These are phyloP conservation scores for Candida nonsorbophila DNA, from an alignment of 805 yeast species.

Conservation along the genomic window DNA sequence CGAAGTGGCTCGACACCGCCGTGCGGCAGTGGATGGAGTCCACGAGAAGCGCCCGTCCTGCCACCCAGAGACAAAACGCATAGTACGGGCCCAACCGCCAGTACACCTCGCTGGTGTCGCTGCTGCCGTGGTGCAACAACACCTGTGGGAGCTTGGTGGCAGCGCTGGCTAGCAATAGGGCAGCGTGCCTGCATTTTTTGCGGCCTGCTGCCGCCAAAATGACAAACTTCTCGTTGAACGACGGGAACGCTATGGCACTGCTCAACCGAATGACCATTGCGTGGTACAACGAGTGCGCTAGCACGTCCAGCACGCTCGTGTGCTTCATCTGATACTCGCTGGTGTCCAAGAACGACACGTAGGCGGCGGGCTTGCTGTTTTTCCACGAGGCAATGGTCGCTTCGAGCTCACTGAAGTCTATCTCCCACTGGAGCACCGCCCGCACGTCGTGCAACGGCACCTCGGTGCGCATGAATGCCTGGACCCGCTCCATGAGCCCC, in stretches of 20 bases:
- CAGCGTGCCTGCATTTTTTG: conserved; percentile 7
- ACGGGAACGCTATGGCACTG: conserved; percentile 11
- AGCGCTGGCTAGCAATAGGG: conserved; percentile 6
- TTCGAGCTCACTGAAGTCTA: conserved; percentile 12
- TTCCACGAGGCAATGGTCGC: conserved; percentile 10
- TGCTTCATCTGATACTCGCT: conserved; percentile 2
- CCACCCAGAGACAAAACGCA: conserved; percentile 13
- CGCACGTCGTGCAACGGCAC: conserved; percentile 10
- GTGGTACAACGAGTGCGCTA: conserved; percentile 12
- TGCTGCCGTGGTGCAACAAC: conserved; percentile 2
- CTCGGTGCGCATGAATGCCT: conserved; percentile 9
- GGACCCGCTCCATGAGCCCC: conserved; percentile 9
- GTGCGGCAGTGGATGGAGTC: too few relatives aligned
- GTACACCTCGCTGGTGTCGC: too few relatives aligned
- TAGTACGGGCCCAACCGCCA: conserved; percentile 12
- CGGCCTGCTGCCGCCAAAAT: conserved; percentile 10
- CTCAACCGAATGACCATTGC: conserved; percentile 10
- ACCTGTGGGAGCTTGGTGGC: conserved; percentile 5
- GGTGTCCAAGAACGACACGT: conserved; percentile 6
- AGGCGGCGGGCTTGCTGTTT: conserved; percentile 5
- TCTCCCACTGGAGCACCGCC: conserved; percentile 11
- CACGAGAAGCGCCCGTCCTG: too few relatives aligned
- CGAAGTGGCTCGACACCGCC: too few relatives aligned
- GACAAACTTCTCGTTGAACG: conserved; percentile 8
- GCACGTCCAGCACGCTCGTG: conserved; percentile 5